Percentiles rank a stretch among this genome's conserved stretches.
Conservation (phyloP, 441 rosid species). For the Populus trichocarpa region DNA sequence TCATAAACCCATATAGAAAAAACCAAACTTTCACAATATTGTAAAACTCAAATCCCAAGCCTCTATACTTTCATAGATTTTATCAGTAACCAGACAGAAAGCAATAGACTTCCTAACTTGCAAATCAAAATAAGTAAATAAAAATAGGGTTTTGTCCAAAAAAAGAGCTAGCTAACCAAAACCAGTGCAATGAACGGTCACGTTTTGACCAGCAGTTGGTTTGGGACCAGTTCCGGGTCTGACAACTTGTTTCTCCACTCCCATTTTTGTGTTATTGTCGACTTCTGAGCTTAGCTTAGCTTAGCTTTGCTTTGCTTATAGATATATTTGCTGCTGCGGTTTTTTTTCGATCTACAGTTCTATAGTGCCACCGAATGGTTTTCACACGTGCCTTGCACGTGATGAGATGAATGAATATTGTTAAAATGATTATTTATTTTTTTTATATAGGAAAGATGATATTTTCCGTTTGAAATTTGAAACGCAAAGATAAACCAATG, state of each 20-base stretch:
- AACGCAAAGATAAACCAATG: neutral
- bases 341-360: neutral
- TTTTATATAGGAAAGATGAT: neutral
- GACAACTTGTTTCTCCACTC: slow-evolving; percentile 73
- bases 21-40: too few relatives aligned
- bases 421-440: too few relatives aligned
- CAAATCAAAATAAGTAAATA: neutral
- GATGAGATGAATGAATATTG: neutral
- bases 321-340: neutral
- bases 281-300: neutral
- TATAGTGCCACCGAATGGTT: neutral
- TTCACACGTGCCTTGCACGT: neutral
- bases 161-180: slow-evolving; percentile 40
- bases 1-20: neutral
- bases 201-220: slow-evolving; percentile 73
- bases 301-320: neutral
- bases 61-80: neutral
- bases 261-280: slow-evolving; percentile 36
- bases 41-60: neutral
- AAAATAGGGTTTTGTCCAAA: neutral
- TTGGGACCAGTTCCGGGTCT: slow-evolving; percentile 75
- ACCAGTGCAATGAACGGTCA: slow-evolving; percentile 97
- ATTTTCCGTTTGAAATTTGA: neutral
- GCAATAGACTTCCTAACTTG: neutral
- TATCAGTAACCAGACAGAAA: neutral